Evolutionary conservation across 2,329 filamentous ascomycete species (phyloP), one percentile per base, ranked within the genome.

Genomic region (Reticulascus tulasneorum): DNA sequence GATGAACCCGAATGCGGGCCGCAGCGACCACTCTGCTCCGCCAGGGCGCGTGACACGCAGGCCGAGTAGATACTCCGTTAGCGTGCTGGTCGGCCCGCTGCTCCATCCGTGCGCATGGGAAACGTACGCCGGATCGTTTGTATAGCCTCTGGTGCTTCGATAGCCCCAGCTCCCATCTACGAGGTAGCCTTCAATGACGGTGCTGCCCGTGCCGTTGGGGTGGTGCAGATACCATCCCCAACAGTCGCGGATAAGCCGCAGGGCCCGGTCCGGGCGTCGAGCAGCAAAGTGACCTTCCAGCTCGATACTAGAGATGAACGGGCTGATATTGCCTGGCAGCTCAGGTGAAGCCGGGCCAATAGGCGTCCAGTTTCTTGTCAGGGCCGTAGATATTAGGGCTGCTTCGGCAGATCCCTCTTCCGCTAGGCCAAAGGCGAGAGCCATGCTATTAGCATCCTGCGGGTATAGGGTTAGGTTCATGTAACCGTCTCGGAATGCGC

Each of bases 201-300:
- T 80, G 24, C 66, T 72, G 37, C 70, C 60, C 0, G 75, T 79
- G n/a, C 75, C 75, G 42, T 75, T 69, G 1, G 67, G 63, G 38
- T 78, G 67, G 40, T 69, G 63, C 12, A 77, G 54, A 44, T 79
- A 79, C 72, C 74, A 78, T 9, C 76, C 77, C 77, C 77, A 81
- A 29, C 62, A 64, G 6, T 58, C 58, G 4, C 74, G 69, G 17
- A 80, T 71, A 9, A 82, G 64, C 11, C 73, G 62, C 0, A 82
- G 56, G 0, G 76, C 74, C 20, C 75, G 69, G 6, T 56, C 50
- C 2, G 75, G 52, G 39, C 67, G 59, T 0, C 65, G 60, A 1
- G 66, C 66, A 0, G 60, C 52, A 4, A 79, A 57, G 44, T 80
- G 77, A 2, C 65, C 75, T 49, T 73, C 70, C 15, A 81, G 63